These are phyloP conservation scores for Ogataea dorogensis DNA, from an alignment of 805 yeast species.

Conservation along the genomic window DNA sequence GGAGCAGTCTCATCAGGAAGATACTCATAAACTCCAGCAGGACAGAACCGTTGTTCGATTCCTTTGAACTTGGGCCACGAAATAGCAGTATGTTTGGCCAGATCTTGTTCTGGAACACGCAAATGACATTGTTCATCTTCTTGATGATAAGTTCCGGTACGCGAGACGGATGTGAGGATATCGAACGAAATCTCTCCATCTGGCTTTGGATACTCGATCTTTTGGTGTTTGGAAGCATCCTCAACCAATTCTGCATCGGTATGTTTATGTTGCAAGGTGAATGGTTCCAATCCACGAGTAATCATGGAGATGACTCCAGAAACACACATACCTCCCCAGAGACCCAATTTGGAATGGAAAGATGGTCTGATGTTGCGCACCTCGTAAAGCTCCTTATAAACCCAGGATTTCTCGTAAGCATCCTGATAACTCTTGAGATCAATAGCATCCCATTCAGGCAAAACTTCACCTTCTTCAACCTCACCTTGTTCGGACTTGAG, in stretches of 20 bases:
- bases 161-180: conserved; percentile 86
- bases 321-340: conserved; percentile 76
- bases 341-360: conserved; percentile 71
- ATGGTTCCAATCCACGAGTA: conserved; percentile 77
- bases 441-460: conserved; percentile 42
- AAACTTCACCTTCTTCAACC: conserved; percentile 34
- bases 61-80: conserved; percentile 81
- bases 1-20: conserved; percentile 56
- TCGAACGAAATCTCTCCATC: conserved; percentile 93
- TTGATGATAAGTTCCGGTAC: conserved; percentile 95
- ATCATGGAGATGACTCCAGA: conserved; percentile 83
- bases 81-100: conserved; percentile 60
- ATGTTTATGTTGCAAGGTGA: conserved; percentile 70
- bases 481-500: conserved; percentile 43
- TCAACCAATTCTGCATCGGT: conserved; percentile 75
- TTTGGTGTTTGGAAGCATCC: conserved; percentile 61
- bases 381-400: conserved; percentile 73
- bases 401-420: conserved; percentile 77
- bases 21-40: conserved; percentile 98
- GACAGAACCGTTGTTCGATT: conserved; percentile 89
- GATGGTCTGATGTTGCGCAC: conserved; percentile 94
- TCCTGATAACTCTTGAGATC: conserved; percentile 60
- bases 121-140: conserved; percentile 93
- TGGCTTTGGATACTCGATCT: conserved; percentile 91
- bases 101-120: conserved; percentile 61